Evolutionary conservation across 129 eudicot species (phyloP).

Genomic region (Ambrosia trifida): DNA sequence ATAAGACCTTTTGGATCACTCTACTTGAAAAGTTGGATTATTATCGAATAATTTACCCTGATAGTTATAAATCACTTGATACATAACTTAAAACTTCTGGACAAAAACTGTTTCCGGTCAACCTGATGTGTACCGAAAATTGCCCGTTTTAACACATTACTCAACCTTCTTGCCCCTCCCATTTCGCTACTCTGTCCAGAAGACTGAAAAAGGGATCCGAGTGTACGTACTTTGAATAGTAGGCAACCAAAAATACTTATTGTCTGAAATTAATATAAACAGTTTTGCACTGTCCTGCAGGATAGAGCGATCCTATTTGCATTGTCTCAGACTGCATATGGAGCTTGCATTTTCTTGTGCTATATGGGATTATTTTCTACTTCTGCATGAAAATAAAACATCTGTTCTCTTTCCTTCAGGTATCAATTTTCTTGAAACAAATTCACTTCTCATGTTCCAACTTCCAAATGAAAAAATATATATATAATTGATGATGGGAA

Average conservation of each 20-base stretch:
- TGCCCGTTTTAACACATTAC: too few relatives aligned
- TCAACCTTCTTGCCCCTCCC: too few relatives aligned
- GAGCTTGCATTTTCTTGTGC: constrained; percentile 71
- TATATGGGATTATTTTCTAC: constrained; percentile 91
- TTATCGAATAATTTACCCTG: too few relatives aligned
- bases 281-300: constrained; percentile 44
- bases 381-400: constrained; percentile 41
- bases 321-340: constrained; percentile 80
- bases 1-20: too few relatives aligned
- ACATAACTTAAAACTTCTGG: too few relatives aligned
- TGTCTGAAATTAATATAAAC: background rate
- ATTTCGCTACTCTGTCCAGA: too few relatives aligned
- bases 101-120: too few relatives aligned
- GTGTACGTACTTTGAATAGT: background rate
- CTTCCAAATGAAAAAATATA: background rate
- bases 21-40: too few relatives aligned
- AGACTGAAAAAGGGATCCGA: background rate
- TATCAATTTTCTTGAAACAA: constrained; percentile 31
- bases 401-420: constrained; percentile 87
- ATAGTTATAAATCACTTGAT: too few relatives aligned
- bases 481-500: constrained; percentile 7
- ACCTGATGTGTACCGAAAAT: too few relatives aligned
- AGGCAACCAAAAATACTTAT: background rate
- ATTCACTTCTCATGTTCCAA: constrained; percentile 13
- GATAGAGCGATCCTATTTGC: constrained; percentile 84